These are phyloP conservation scores for Zea luxurians DNA, from an alignment of 176 grass and related monocot genomes.

Conservation along the genomic window DNA sequence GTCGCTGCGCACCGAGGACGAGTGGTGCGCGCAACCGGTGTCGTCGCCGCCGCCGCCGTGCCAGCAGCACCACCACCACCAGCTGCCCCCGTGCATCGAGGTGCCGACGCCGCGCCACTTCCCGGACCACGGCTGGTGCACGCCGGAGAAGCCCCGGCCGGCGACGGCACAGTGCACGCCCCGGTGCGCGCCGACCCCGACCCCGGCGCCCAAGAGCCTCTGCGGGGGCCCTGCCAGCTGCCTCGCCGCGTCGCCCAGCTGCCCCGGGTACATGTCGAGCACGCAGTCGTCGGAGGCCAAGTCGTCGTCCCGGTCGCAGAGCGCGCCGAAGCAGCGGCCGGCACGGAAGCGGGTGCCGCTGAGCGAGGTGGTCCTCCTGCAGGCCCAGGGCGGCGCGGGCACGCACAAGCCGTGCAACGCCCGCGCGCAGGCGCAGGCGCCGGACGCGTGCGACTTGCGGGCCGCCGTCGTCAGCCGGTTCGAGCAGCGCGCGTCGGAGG, in stretches of 20 bases:
- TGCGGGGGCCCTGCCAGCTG: neutral
- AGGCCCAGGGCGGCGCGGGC: conserved; percentile 35
- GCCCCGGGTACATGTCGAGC: conserved; percentile 81
- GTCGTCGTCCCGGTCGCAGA: conserved; percentile 73
- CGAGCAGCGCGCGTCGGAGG: conserved; percentile 48
- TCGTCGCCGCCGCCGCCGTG: conserved; percentile 52
- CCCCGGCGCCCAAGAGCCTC: conserved; percentile 51
- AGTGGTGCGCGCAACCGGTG: conserved; percentile 41
- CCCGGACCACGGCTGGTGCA: conserved; percentile 58
- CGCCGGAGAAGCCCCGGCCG: conserved; percentile 53
- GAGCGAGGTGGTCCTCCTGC: conserved; percentile 64
- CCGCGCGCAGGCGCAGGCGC: conserved; percentile 22
- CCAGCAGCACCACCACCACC: neutral
- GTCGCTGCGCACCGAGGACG: conserved; percentile 51
- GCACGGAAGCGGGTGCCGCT: conserved; percentile 69
- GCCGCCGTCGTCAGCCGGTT: conserved; percentile 59
- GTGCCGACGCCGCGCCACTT: conserved; percentile 51
- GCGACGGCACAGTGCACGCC: conserved; percentile 90
- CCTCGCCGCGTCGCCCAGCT: conserved; percentile 37
- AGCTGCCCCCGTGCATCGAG: conserved; percentile 46
- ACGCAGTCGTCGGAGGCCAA: conserved; percentile 91
- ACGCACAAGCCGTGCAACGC: conserved; percentile 52
- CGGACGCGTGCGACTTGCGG: conserved; percentile 80
- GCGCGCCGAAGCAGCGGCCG: conserved; percentile 87
- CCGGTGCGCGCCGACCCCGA: conserved; percentile 49